A percentile compares a stretch with the other conserved stretches of the same genome.
Conservation (phyloP, 2,329 filamentous ascomycete species). For the Alternaria gaisen region DNA sequence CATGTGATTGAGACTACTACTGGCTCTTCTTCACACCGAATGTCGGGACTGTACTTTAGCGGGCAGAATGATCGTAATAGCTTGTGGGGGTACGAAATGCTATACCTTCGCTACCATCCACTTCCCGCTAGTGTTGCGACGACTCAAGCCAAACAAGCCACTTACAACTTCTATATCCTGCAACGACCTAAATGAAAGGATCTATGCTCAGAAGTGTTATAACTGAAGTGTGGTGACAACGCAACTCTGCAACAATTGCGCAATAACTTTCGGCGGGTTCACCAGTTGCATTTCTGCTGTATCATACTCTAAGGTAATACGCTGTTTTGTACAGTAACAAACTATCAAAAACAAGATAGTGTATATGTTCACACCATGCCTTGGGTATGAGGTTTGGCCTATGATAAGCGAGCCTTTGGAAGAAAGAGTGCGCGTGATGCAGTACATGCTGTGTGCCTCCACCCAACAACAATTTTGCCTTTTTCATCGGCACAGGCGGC, state of each 20-base stretch:
- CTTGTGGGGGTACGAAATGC: neutral
- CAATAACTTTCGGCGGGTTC: neutral
- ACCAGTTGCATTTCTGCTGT: neutral
- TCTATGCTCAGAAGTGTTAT: neutral
- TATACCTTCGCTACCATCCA: neutral
- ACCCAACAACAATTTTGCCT: neutral
- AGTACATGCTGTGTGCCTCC: neutral
- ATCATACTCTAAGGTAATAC: neutral
- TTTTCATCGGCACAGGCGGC: neutral
- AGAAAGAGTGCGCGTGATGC: neutral
- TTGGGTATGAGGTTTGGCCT: neutral
- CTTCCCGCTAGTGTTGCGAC: neutral
- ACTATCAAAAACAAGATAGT: neutral
- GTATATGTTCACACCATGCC: neutral
- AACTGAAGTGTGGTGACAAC: no score
- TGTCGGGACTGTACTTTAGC: neutral
- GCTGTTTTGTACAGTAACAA: neutral
- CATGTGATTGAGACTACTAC: neutral
- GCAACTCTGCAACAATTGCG: neutral
- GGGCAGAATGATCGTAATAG: neutral
- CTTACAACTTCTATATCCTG: neutral
- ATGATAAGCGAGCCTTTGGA: neutral
- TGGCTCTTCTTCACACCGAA: neutral
- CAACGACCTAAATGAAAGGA: neutral
- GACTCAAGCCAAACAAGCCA: neutral